Evolutionary conservation across 306 rosid species (phyloP), one percentile per base, ranked within the genome.

Genomic region (Quercus wislizeni): DNA sequence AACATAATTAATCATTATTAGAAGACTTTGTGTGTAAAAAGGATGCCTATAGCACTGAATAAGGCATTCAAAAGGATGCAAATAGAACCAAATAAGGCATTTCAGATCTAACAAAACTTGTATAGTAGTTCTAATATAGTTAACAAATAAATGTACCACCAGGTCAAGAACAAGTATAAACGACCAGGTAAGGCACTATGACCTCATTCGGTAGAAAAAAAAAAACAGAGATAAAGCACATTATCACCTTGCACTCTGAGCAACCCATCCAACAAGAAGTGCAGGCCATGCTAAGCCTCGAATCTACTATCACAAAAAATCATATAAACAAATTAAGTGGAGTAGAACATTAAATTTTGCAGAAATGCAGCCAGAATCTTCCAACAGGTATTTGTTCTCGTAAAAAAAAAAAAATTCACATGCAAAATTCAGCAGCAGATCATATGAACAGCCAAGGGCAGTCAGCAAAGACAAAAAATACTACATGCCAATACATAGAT

Each of bases 231-330:
- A 81, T 52, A 62, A 10, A 73, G 59, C 56, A 46, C 70, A 65
- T 57, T 33, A 71, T 21, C 49, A 68, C 72, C 72, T 68, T 33
- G 72, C 51, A 68, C 72, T 68, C n/a, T 68, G 72, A 17, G 52
- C 72, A 68, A 68, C 70, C 72, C 49, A 68, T 68, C 52, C 72
- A 35, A 68, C 5, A 5, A 68, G 72, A 68, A 68, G 25, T 33
- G 51, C 52, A 68, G 51, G 52, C 51, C 72, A 68, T 18, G 51
- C 72, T 68, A 68, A 33, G 72, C 72, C 52, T 68, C 72, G 51
- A 31, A 68, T 68, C 72, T 68, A 68, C 77, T 10, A 81, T 43
- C 33, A 74, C 74, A 76, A 76, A 52, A 55, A 21, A 81, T 41
- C n/a, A 18, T 6, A 33, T 43, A 57, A 64, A 85, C 56, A 76